Percentiles rank a stretch among this genome's conserved stretches.
Evolutionary conservation across 768 basidiomycete genomes (phyloP).

Genomic region (Tricholoma furcatifolium): DNA sequence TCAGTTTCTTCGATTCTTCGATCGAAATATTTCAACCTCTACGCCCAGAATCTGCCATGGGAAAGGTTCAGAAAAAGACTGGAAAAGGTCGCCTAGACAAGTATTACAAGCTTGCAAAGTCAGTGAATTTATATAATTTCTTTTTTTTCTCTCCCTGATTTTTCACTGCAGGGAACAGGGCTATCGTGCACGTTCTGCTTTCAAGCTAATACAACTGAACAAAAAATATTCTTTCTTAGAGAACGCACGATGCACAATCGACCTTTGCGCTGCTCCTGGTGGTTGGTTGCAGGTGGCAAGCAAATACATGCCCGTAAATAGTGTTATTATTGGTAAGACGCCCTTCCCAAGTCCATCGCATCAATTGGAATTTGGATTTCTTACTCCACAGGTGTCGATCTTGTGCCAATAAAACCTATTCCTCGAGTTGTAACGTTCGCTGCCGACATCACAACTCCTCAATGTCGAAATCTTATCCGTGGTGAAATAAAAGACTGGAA

Average conservation of each 20-base stretch:
- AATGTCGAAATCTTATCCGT: slow-evolving; percentile 85
- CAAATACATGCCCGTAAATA: slow-evolving; percentile 95
- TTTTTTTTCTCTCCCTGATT: slow-evolving; percentile 10
- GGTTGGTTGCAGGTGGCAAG: slow-evolving; percentile 99
- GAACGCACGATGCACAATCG: slow-evolving; percentile 87
- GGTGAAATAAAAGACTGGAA: slow-evolving; percentile 97
- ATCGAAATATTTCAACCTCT: neutral
- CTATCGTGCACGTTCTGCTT: slow-evolving; percentile 98
- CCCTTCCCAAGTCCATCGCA: neutral
- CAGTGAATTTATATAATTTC: slow-evolving; percentile 11
- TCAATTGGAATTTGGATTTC: neutral
- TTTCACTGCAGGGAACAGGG: slow-evolving; percentile 84
- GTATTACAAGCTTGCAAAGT: slow-evolving; percentile 97
- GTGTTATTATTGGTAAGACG: slow-evolving; percentile 86
- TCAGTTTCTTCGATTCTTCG: slow-evolving; percentile 3
- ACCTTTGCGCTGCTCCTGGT: slow-evolving; percentile 97
- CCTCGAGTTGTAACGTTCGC: slow-evolving; percentile 91
- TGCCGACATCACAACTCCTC: slow-evolving; percentile 89
- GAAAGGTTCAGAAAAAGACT: slow-evolving; percentile 89
- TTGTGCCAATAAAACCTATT: slow-evolving; percentile 95
- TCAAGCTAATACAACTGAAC: slow-evolving; percentile 98
- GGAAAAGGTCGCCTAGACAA: slow-evolving; percentile 96
- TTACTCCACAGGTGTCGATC: slow-evolving; percentile 72
- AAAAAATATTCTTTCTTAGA: slow-evolving; percentile 96
- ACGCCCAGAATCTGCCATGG: slow-evolving; percentile 40